Evolutionary conservation across 2,329 filamentous ascomycete genomes (phyloP).

Genomic region (Amphichorda felina): DNA sequence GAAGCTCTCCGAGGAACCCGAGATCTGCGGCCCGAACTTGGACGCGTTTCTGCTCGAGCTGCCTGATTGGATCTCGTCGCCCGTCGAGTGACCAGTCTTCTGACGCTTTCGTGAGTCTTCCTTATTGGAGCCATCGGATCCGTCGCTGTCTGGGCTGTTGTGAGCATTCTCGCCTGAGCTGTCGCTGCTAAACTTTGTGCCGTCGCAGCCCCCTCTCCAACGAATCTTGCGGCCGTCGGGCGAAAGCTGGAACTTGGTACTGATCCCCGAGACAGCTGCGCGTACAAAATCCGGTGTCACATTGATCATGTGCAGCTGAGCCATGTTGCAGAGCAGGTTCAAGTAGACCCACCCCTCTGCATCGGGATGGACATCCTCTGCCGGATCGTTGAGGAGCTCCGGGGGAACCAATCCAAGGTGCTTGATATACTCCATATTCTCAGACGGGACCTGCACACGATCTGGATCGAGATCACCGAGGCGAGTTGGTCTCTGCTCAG

Average conservation of each 20-base stretch:
- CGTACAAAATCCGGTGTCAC: conserved; percentile 71
- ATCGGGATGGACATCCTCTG: conserved; percentile 43
- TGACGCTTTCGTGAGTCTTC: conserved; percentile 30
- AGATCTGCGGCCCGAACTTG: conserved; percentile 25
- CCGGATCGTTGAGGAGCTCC: conserved; percentile 24
- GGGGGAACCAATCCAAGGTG: conserved; percentile 58
- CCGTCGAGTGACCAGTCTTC: conserved; percentile 24
- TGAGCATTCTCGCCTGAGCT: conserved; percentile 36
- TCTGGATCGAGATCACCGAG: conserved; percentile 68
- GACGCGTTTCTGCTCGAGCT: conserved; percentile 23
- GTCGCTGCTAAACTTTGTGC: conserved; percentile 56
- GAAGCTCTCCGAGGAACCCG: conserved; percentile 33
- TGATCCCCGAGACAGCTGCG: conserved; percentile 56
- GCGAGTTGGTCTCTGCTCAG: conserved; percentile 66
- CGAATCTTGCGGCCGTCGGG: conserved; percentile 66
- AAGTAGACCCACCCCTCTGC: conserved; percentile 72
- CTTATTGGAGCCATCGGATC: conserved; percentile 29
- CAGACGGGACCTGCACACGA: conserved; percentile 59
- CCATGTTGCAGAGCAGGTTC: conserved; percentile 69
- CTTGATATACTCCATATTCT: conserved; percentile 71
- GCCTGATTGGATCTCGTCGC: conserved; percentile 19
- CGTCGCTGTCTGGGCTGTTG: conserved; percentile 36
- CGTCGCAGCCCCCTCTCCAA: conserved; percentile 60
- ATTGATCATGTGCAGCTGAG: conserved; percentile 75
- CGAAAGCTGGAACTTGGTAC: conserved; percentile 66